Conservation (phyloP, 1,284 basidiomycete genomes). For the Ganoderma sp. region DNA sequence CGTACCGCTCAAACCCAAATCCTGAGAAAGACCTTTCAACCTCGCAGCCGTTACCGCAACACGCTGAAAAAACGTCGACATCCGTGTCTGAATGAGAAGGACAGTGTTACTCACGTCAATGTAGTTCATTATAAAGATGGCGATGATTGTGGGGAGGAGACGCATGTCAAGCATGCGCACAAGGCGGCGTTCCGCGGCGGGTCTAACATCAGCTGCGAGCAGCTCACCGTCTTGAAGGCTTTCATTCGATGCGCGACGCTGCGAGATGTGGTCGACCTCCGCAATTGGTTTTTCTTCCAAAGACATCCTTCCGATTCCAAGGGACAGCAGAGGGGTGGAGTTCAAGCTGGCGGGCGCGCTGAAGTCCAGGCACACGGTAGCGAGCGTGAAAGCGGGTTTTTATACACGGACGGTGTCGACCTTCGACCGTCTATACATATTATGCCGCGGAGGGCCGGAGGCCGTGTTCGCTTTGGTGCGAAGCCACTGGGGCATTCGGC, state of each 20-base stretch:
- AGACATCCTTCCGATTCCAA: conserved; percentile 17
- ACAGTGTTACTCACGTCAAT: conserved; percentile 58
- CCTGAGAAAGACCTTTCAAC: conserved; percentile 63
- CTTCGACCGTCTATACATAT: conserved; percentile 22
- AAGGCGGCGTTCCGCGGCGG: conserved; percentile 38
- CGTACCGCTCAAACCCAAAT: conserved; percentile 56
- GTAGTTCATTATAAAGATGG: conserved; percentile 74
- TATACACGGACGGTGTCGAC: conserved; percentile 15
- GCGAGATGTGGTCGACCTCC: conserved; percentile 27
- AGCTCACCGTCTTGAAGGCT: conserved; percentile 30
- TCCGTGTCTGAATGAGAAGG: background rate
- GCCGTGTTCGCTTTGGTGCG: background rate
- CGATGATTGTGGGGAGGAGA: conserved; percentile 62
- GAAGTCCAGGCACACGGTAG: conserved; percentile 11
- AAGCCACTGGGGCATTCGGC: conserved; percentile 7
- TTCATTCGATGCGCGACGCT: conserved; percentile 21
- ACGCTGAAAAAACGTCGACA: conserved; percentile 47
- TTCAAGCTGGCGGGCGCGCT: background rate
- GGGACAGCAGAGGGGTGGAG: background rate
- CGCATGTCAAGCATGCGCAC: conserved; percentile 61
- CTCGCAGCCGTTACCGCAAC: conserved; percentile 65
- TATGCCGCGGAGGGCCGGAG: conserved; percentile 22
- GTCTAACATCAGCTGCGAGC: conserved; percentile 35
- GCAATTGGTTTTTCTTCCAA: conserved; percentile 27
- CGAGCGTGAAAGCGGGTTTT: conserved; percentile 7